phyloP scores from a whole-genome alignment of 2,329 filamentous ascomycete species.

The Epichloe typhina region DNA sequence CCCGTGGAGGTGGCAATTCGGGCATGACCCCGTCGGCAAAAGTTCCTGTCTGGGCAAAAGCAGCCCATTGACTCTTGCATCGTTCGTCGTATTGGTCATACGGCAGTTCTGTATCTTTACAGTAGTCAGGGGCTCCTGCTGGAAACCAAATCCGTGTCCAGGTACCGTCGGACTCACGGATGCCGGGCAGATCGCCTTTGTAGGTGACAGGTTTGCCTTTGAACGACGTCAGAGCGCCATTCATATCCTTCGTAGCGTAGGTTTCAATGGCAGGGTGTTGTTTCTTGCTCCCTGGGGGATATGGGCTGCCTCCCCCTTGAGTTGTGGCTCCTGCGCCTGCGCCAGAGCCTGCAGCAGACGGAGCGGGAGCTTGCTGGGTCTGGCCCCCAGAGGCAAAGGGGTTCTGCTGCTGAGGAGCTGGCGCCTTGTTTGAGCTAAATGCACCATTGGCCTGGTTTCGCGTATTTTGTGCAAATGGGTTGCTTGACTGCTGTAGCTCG shows the following conservation, averaged over 20 bases:
- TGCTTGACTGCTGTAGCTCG: slow-evolving; percentile 9
- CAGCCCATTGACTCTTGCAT: slow-evolving; percentile 49
- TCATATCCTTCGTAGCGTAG: slow-evolving; percentile 29
- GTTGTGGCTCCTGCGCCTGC: neutral
- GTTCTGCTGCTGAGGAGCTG: slow-evolving; percentile 10
- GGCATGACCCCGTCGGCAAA: slow-evolving; percentile 66
- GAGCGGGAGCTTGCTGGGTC: slow-evolving; percentile 7
- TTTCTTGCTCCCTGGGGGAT: slow-evolving; percentile 29
- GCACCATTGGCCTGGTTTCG: slow-evolving; percentile 7
- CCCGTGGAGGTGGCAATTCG: slow-evolving; percentile 60
- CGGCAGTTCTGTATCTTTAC: slow-evolving; percentile 48
- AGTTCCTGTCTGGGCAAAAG: slow-evolving; percentile 48
- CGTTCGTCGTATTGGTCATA: slow-evolving; percentile 44
- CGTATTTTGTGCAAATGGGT: slow-evolving; percentile 11
- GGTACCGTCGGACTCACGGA: slow-evolving; percentile 37
- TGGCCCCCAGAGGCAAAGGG: slow-evolving; percentile 12
- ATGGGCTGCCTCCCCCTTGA: slow-evolving; percentile 20
- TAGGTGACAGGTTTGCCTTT: slow-evolving; percentile 52
- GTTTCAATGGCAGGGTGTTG: slow-evolving; percentile 30
- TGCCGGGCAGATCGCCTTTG: slow-evolving; percentile 33
- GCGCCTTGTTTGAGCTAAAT: slow-evolving; percentile 10
- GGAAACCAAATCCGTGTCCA: slow-evolving; percentile 62
- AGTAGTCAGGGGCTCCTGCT: slow-evolving; percentile 50
- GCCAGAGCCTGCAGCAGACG: neutral
- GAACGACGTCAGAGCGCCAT: slow-evolving; percentile 40